phyloP scores from a whole-genome alignment of 2,329 filamentous ascomycete genomes.

The Elsinoe necatrix region DNA sequence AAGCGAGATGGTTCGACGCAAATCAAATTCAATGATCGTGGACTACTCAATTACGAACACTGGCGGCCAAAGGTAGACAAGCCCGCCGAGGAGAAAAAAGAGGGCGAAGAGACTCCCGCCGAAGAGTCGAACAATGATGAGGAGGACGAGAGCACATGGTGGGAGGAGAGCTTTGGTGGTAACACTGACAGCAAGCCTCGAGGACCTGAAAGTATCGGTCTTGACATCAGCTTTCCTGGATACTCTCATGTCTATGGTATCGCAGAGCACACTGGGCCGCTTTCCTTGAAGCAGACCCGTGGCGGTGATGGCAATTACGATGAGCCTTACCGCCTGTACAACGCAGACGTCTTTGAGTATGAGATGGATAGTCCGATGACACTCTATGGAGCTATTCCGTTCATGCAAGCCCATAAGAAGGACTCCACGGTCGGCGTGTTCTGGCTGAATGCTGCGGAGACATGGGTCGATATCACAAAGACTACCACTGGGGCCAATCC shows the following conservation, averaged over 20 bases:
- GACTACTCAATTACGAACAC: constrained; percentile 86
- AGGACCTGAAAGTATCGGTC: constrained; percentile 80
- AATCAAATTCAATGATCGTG: constrained; percentile 82
- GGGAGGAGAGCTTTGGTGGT: constrained; percentile 93
- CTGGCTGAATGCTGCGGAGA: constrained; percentile 95
- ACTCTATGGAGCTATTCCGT: constrained; percentile 90
- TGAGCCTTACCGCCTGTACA: constrained; percentile 92
- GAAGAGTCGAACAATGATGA: constrained; percentile 36
- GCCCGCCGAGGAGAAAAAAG: constrained; percentile 50
- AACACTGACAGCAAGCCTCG: constrained; percentile 94
- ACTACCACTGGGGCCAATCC: constrained; percentile 65
- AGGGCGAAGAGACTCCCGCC: constrained; percentile 35
- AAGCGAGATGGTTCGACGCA: constrained; percentile 73
- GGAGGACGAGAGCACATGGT: constrained; percentile 86
- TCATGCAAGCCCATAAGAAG: constrained; percentile 95
- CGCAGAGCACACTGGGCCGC: constrained; percentile 79
- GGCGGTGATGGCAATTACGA: constrained; percentile 77
- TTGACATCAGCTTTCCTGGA: constrained; percentile 86
- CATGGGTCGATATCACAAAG: constrained; percentile 93
- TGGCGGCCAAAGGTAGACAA: constrained; percentile 82
- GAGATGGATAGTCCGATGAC: constrained; percentile 97
- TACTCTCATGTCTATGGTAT: constrained; percentile 93
- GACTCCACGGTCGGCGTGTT: constrained; percentile 91
- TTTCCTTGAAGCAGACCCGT: constrained; percentile 83
- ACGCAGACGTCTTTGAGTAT: constrained; percentile 96